Conservation (phyloP, 352 stramenopile genomes). For the Thraustochytrium sp. region DNA sequence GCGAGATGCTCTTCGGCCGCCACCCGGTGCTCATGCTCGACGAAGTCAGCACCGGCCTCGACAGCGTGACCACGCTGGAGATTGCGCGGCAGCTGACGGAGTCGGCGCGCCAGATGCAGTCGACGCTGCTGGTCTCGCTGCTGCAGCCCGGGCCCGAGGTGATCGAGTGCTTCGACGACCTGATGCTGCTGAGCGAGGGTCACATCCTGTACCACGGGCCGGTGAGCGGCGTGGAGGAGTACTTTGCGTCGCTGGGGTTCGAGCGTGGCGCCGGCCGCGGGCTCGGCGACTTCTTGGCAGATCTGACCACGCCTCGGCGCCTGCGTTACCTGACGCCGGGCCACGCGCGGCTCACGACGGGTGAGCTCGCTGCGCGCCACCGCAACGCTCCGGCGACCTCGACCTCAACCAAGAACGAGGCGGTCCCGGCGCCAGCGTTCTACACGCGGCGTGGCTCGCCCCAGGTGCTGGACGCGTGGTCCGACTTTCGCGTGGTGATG, state of each 20-base stretch:
- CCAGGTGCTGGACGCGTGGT: not conserved
- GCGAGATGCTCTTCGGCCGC: slow-evolving; percentile 71
- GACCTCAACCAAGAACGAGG: not conserved
- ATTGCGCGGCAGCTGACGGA: slow-evolving; percentile 57
- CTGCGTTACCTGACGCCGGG: not conserved
- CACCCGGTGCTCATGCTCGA: slow-evolving; percentile 67
- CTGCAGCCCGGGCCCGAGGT: slow-evolving; percentile 84
- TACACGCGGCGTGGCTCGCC: not conserved
- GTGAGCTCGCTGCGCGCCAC: not conserved
- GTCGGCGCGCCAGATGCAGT: slow-evolving; percentile 56
- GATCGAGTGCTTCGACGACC: slow-evolving; percentile 85
- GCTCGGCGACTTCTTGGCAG: not conserved
- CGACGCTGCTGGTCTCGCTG: slow-evolving; percentile 66
- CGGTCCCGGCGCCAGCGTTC: not conserved
- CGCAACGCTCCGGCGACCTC: not conserved
- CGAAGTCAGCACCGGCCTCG: slow-evolving; percentile 63
- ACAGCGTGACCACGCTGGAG: slow-evolving; percentile 58
- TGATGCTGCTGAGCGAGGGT: slow-evolving; percentile 84
- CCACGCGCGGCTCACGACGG: not conserved
- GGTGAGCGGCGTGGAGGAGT: not conserved
- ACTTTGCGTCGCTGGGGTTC: slow-evolving; percentile 3
- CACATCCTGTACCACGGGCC: slow-evolving; percentile 83
- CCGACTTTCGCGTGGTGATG: not conserved
- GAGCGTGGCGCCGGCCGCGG: not conserved
- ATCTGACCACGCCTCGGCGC: not conserved